Percentiles rank a stretch among this genome's conserved stretches.
Conservation (phyloP, 2,329 filamentous ascomycete species). For the Hymenoscyphus infarciens region DNA sequence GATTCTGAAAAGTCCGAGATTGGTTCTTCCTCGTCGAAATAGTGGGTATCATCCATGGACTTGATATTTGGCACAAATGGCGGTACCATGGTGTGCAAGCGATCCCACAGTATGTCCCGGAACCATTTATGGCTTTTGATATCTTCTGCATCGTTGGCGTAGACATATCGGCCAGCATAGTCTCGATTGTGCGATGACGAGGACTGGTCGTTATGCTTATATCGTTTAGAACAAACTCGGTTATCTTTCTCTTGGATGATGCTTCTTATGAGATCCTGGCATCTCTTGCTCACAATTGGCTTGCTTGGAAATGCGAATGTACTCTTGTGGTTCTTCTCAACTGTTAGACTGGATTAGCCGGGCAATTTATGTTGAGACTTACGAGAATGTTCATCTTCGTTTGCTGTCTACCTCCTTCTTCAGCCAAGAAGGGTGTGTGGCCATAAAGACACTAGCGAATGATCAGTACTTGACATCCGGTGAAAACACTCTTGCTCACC, state of each 20-base stretch:
- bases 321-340: constrained; percentile 60
- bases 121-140: constrained; percentile 92
- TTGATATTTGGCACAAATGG: constrained; percentile 76
- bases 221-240: constrained; percentile 73
- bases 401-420: constrained; percentile 66
- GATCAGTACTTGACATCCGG: background rate
- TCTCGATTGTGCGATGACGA: constrained; percentile 30
- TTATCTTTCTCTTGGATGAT: constrained; percentile 71
- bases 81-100: constrained; percentile 65
- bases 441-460: constrained; percentile 72
- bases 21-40: constrained; percentile 81
- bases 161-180: constrained; percentile 62
- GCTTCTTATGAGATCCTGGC: constrained; percentile 70
- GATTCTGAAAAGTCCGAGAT: constrained; percentile 61
- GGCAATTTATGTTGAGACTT: constrained; percentile 34
- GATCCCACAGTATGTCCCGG: constrained; percentile 71
- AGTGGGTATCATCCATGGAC: constrained; percentile 71
- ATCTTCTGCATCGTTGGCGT: constrained; percentile 78
- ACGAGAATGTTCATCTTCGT: constrained; percentile 86
- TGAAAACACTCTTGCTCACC: constrained; percentile 36
- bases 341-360: constrained; percentile 18
- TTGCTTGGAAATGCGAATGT: constrained; percentile 68
- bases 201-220: constrained; percentile 61
- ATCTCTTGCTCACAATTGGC: constrained; percentile 63
- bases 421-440: constrained; percentile 81